Conservation (phyloP, 2,329 filamentous ascomycete species). For the Diaporthe capsici region DNA sequence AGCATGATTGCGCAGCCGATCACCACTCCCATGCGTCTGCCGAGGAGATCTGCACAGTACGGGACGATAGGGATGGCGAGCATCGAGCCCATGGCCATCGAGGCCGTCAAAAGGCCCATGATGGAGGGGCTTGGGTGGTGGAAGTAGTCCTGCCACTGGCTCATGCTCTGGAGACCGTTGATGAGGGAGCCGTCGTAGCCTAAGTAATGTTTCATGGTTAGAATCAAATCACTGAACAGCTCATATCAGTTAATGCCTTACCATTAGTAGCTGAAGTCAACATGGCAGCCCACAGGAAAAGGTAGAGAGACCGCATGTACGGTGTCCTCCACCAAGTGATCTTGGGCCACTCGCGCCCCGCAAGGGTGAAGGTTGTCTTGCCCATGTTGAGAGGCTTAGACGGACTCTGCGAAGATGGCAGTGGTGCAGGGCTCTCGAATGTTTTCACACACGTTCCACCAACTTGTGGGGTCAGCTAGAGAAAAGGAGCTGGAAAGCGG, state of each 20-base stretch:
- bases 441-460: neutral
- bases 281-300: conserved; percentile 53
- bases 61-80: conserved; percentile 60
- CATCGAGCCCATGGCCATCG: conserved; percentile 62
- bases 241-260: conserved; percentile 20
- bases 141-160: conserved; percentile 57
- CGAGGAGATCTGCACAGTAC: conserved; percentile 60
- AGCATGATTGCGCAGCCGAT: conserved; percentile 59
- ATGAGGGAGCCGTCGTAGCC: conserved; percentile 61
- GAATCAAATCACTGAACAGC: neutral
- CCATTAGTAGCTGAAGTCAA: conserved; percentile 54
- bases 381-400: conserved; percentile 40
- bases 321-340: conserved; percentile 51
- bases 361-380: conserved; percentile 45
- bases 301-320: conserved; percentile 50
- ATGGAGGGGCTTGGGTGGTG: conserved; percentile 50
- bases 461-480: neutral
- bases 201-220: neutral
- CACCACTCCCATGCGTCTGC: conserved; percentile 60
- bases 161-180: conserved; percentile 61
- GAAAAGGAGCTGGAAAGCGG: neutral
- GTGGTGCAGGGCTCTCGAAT: no score
- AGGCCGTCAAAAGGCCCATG: conserved; percentile 58
- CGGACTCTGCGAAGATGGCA: neutral
- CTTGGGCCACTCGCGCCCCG: conserved; percentile 47